A percentile compares a stretch with the other conserved stretches of the same genome.
phyloP scores from a whole-genome alignment of 2,329 filamentous ascomycete genomes.

The Amauroascus niger region DNA sequence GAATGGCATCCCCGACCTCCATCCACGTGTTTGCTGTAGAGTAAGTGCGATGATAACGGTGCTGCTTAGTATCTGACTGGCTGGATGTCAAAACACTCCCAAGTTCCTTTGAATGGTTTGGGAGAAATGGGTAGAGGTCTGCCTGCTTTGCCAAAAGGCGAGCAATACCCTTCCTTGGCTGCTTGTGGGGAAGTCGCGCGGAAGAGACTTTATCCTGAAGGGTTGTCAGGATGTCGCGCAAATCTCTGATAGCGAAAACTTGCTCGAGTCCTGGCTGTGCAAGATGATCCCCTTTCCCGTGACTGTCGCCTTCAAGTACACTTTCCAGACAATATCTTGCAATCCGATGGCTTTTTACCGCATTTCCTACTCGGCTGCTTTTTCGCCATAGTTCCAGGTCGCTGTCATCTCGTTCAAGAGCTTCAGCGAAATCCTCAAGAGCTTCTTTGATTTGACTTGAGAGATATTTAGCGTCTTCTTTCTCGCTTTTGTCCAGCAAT shows the following conservation, averaged over 20 bases:
- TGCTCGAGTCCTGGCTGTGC: constrained; percentile 52
- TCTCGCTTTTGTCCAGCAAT: constrained; percentile 28
- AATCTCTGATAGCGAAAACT: constrained; percentile 44
- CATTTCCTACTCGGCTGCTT: constrained; percentile 47
- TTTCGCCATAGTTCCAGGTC: constrained; percentile 57
- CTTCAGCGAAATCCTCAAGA: constrained; percentile 49
- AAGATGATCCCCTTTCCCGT: constrained; percentile 44
- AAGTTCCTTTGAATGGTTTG: constrained; percentile 16
- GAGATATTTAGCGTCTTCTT: constrained; percentile 18
- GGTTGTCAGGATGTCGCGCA: constrained; percentile 41
- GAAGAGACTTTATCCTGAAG: constrained; percentile 49
- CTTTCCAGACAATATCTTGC: constrained; percentile 55
- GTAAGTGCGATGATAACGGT: constrained; percentile 32
- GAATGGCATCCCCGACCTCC: constrained; percentile 41
- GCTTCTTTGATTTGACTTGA: constrained; percentile 35
- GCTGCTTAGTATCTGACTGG: background rate
- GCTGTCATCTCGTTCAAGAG: constrained; percentile 55
- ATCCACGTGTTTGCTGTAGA: constrained; percentile 36
- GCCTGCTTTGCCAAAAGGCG: constrained; percentile 45
- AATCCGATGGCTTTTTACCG: constrained; percentile 50
- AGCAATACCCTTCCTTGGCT: constrained; percentile 44
- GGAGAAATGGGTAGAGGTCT: constrained; percentile 44
- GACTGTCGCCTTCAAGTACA: constrained; percentile 52
- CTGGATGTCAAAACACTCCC: constrained; percentile 1
- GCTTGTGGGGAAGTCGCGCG: constrained; percentile 42